Percentiles rank a stretch among this genome's conserved stretches.
Conservation (phyloP, 306 rosid genomes). For the Fragaria iinumae region DNA sequence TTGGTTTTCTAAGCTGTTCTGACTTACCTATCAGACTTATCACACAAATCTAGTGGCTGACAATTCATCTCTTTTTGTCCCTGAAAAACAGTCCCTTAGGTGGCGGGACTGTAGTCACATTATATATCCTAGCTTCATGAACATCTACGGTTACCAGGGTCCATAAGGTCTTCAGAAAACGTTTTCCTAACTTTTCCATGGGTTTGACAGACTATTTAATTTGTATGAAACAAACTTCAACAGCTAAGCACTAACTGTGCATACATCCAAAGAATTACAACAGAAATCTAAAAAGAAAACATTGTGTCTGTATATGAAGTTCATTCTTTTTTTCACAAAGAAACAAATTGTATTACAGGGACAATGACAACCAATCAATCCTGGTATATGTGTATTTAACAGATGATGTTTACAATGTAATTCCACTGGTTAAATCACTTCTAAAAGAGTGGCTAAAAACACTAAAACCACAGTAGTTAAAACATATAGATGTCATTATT, state of each 20-base stretch:
- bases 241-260: too few relatives aligned
- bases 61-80: not conserved
- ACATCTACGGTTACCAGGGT: not conserved
- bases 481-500: not conserved
- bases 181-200: not conserved
- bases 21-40: not conserved
- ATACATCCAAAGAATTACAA: not conserved
- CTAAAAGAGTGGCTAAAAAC: not conserved
- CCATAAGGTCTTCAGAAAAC: not conserved
- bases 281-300: not conserved
- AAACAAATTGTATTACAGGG: not conserved
- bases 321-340: not conserved
- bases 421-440: slow-evolving; percentile 5
- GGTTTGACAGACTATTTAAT: not conserved
- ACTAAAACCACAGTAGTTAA: not conserved
- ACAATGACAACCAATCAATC: not conserved
- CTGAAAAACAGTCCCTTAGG: not conserved
- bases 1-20: not conserved
- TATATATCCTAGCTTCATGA: not conserved
- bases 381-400: not conserved
- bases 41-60: not conserved
- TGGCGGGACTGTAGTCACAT: not conserved
- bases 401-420: not conserved
- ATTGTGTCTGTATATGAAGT: not conserved
- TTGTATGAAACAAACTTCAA: not conserved